A percentile compares a stretch with the other conserved stretches of the same genome.
These are phyloP conservation scores for Cryptococcus sp. DNA, from an alignment of 1,284 basidiomycete species.

Conservation along the genomic window DNA sequence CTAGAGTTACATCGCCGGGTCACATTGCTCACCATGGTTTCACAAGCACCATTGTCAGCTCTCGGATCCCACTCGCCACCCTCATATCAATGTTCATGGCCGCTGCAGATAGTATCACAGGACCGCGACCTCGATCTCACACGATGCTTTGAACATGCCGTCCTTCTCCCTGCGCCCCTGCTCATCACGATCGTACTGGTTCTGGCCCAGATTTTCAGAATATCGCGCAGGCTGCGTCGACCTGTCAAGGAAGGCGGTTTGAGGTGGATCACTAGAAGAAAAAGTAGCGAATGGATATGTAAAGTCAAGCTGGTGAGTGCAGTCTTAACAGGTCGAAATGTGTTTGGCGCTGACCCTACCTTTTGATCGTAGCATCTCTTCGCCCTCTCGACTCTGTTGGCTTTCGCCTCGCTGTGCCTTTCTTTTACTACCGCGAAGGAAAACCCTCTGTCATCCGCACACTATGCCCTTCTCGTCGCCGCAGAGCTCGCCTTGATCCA, in stretches of 20 bases:
- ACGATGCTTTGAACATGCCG: constrained; percentile 76
- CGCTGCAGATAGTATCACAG: constrained; percentile 54
- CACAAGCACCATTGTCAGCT: constrained; percentile 6
- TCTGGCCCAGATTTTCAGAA: constrained; percentile 52
- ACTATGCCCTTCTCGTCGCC: constrained; percentile 39
- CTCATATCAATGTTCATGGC: constrained; percentile 35
- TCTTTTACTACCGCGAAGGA: constrained; percentile 22
- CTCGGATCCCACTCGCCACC: not conserved
- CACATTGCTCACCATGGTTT: constrained; percentile 8
- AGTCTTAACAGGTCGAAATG: constrained; percentile 47
- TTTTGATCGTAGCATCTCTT: constrained; percentile 42
- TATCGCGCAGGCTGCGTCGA: constrained; percentile 36
- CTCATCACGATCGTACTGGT: constrained; percentile 58
- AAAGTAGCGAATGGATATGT: constrained; percentile 59
- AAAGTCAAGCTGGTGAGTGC: constrained; percentile 65
- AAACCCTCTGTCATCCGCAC: constrained; percentile 29
- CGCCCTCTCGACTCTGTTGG: constrained; percentile 52
- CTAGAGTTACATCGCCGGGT: not conserved
- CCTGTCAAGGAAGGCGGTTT: constrained; percentile 21
- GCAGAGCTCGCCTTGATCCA: constrained; percentile 41
- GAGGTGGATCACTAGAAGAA: constrained; percentile 36
- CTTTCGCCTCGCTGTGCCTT: constrained; percentile 61
- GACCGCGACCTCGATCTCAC: constrained; percentile 74
- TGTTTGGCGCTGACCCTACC: constrained; percentile 33
- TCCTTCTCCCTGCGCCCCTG: constrained; percentile 63